Conservation (phyloP, 2,329 filamentous ascomycete genomes). For the Hymenoscyphus albidus region DNA sequence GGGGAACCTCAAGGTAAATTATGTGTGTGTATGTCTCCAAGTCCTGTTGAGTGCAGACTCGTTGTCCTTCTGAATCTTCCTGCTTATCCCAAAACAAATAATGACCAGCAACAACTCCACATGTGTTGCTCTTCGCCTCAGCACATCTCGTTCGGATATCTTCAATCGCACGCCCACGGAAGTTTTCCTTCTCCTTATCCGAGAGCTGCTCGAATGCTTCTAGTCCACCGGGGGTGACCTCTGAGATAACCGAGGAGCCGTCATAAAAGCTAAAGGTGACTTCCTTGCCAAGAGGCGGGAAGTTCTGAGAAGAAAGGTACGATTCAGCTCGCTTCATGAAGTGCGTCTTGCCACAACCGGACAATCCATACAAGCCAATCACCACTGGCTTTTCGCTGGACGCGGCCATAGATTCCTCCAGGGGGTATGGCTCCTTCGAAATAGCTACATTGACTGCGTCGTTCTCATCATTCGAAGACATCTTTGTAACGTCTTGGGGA, state of each 20-base stretch:
- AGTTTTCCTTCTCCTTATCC: conserved; percentile 37
- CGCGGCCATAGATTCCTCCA: not conserved
- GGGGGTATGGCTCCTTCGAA: not conserved
- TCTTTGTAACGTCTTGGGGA: not conserved
- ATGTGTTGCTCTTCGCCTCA: conserved; percentile 25
- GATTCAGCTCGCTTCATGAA: conserved; percentile 41
- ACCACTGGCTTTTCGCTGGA: conserved; percentile 37
- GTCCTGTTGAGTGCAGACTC: conserved; percentile 45
- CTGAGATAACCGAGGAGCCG: conserved; percentile 46
- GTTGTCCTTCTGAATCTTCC: conserved; percentile 24
- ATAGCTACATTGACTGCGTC: not conserved
- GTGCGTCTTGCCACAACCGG: conserved; percentile 51
- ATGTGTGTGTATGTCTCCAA: conserved; percentile 51
- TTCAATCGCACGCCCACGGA: conserved; percentile 45
- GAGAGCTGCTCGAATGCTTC: conserved; percentile 42
- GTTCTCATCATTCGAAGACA: not conserved
- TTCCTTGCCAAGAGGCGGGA: conserved; percentile 31
- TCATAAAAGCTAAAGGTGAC: conserved; percentile 48
- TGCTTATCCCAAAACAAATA: conserved; percentile 50
- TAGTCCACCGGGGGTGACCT: conserved; percentile 45
- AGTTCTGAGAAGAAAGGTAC: conserved; percentile 4
- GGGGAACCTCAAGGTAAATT: conserved; percentile 48
- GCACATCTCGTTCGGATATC: conserved; percentile 40
- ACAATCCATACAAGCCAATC: conserved; percentile 52
- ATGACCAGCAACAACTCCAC: conserved; percentile 52